A percentile compares a stretch with the other conserved stretches of the same genome.
Evolutionary conservation across 768 basidiomycete genomes (phyloP).

Genomic region (Kwoniella botswanensis): DNA sequence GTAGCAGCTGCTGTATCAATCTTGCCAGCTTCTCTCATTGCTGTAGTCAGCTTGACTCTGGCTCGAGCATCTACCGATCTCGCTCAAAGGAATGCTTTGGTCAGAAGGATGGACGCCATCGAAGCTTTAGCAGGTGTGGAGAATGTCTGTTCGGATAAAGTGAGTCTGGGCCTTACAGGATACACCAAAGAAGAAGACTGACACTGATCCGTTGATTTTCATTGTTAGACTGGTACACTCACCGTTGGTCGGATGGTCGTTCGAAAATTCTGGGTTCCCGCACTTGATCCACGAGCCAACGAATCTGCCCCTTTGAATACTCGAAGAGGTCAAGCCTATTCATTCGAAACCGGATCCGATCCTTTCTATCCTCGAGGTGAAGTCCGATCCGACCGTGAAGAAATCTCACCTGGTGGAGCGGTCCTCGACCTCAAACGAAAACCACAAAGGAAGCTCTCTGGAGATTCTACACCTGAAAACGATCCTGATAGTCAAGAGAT

Average conservation of each 20-base stretch:
- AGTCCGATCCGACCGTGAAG: conserved; percentile 36
- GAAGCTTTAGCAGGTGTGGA: conserved; percentile 68
- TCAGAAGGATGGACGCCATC: conserved; percentile 69
- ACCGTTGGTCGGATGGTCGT: conserved; percentile 62
- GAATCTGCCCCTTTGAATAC: conserved; percentile 51
- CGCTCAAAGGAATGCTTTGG: conserved; percentile 66
- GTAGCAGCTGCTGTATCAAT: conserved; percentile 60
- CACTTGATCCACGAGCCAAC: conserved; percentile 47
- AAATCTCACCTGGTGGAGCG: conserved; percentile 16
- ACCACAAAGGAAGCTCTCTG: conserved; percentile 23
- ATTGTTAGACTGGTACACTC: conserved; percentile 64
- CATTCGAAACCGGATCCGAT: conserved; percentile 56
- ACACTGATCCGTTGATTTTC: too few relatives aligned
- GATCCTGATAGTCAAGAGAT: conserved; percentile 28
- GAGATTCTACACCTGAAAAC: conserved; percentile 24
- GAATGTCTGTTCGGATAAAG: conserved; percentile 67
- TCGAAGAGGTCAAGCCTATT: conserved; percentile 48
- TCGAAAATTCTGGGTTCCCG: conserved; percentile 61
- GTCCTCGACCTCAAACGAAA: conserved; percentile 34
- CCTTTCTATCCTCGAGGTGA: conserved; percentile 58
- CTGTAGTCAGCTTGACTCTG: conserved; percentile 66
- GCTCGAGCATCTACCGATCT: conserved; percentile 66
- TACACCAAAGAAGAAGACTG: too few relatives aligned
- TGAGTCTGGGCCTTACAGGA: not conserved
- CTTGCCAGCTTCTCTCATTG: conserved; percentile 61